These are phyloP conservation scores for Penicillium sp. DNA, from an alignment of 2,329 filamentous ascomycete genomes.

Conservation along the genomic window DNA sequence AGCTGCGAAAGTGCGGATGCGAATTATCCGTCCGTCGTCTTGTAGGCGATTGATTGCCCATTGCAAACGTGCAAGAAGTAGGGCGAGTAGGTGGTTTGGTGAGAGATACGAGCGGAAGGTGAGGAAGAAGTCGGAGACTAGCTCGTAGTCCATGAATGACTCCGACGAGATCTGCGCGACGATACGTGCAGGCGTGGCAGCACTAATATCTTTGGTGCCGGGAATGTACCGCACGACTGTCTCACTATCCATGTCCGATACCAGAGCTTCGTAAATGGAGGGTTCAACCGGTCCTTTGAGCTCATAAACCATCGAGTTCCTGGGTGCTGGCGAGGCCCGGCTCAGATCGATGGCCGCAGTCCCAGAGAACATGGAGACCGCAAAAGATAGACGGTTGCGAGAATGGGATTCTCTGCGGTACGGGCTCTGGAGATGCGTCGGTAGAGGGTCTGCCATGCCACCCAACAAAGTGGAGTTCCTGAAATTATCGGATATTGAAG, in stretches of 20 bases:
- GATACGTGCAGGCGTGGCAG: conserved; percentile 84
- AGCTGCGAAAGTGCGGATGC: conserved; percentile 92
- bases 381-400: conserved; percentile 34
- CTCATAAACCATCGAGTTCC: conserved; percentile 44
- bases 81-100: conserved; percentile 70
- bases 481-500: conserved; percentile 67
- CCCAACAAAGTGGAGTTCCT: conserved; percentile 60
- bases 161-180: conserved; percentile 96
- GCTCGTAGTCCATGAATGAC: conserved; percentile 91
- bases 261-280: conserved; percentile 74
- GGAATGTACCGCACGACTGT: conserved; percentile 78
- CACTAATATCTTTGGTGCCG: conserved; percentile 69
- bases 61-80: conserved; percentile 77
- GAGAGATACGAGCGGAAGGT: conserved; percentile 88
- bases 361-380: conserved; percentile 38
- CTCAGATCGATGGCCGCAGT: conserved; percentile 33
- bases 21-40: conserved; percentile 87
- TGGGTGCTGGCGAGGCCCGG: conserved; percentile 33
- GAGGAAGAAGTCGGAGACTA: conserved; percentile 96
- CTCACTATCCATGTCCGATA: conserved; percentile 76
- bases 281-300: conserved; percentile 62
- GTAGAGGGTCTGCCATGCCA: conserved; percentile 26
- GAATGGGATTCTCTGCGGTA: conserved; percentile 27
- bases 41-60: conserved; percentile 82
- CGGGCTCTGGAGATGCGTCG: conserved; percentile 23